A percentile compares a stretch with the other conserved stretches of the same genome.
These are phyloP conservation scores for Fusarium burgessii DNA, from an alignment of 2,329 filamentous ascomycete genomes.

Conservation along the genomic window DNA sequence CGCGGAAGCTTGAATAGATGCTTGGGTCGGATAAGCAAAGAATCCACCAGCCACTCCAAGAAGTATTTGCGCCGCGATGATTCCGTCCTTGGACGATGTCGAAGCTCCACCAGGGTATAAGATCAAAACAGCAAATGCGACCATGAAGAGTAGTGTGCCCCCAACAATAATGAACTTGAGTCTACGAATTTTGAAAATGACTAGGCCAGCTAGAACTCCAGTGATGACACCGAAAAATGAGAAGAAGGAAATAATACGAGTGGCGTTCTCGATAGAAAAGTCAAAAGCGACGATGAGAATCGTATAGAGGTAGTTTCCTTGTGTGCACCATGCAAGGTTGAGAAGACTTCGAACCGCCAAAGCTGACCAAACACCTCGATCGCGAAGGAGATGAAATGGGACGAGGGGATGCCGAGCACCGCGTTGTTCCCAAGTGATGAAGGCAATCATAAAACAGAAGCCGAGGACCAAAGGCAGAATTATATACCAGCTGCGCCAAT, in stretches of 20 bases:
- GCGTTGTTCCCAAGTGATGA: constrained; percentile 65
- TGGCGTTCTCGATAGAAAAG: constrained; percentile 65
- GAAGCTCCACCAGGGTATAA: constrained; percentile 63
- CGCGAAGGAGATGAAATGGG: constrained; percentile 67
- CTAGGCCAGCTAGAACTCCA: constrained; percentile 62
- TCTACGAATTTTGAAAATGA: constrained; percentile 64
- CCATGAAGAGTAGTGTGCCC: constrained; percentile 67
- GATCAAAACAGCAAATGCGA: constrained; percentile 68
- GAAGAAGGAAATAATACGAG: constrained; percentile 68
- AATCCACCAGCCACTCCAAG: constrained; percentile 70
- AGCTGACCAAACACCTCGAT: constrained; percentile 71
- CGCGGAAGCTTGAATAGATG: constrained; percentile 55
- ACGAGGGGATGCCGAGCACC: constrained; percentile 64
- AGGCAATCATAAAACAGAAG: constrained; percentile 60
- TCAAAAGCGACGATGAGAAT: constrained; percentile 69
- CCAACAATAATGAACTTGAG: constrained; percentile 70
- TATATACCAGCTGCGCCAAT: constrained; percentile 65
- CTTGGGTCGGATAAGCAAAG: constrained; percentile 60
- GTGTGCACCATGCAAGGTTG: constrained; percentile 67
- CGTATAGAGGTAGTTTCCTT: constrained; percentile 70
- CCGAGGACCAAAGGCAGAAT: constrained; percentile 65
- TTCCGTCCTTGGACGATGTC: constrained; percentile 57
- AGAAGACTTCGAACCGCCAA: constrained; percentile 65
- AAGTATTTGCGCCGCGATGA: constrained; percentile 67
- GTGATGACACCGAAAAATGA: constrained; percentile 65